phyloP scores from a whole-genome alignment of 176 grass and related monocot species.

The Carex kokanica region DNA sequence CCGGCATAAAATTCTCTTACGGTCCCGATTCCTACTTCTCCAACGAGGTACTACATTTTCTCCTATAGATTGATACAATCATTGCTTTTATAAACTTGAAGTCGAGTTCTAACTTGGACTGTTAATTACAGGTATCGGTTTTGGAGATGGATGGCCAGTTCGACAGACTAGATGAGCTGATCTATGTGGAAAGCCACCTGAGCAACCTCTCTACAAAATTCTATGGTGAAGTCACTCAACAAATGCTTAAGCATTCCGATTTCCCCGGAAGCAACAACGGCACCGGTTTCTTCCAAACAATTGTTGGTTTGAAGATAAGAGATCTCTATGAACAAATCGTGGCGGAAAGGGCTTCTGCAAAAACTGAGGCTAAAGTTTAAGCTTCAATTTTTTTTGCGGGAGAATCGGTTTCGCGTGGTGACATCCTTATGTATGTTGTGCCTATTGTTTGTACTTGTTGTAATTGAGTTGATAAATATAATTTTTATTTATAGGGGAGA shows the following conservation, averaged over 20 bases:
- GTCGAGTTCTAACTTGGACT: neutral
- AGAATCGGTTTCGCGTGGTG: neutral
- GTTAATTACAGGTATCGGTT: constrained; percentile 51
- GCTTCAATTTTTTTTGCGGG: neutral
- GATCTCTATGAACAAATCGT: constrained; percentile 80
- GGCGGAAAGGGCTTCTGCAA: constrained; percentile 39
- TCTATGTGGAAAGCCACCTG: constrained; percentile 90
- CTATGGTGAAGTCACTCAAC: constrained; percentile 92
- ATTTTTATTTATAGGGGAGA: constrained; percentile 24
- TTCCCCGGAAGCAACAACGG: constrained; percentile 90
- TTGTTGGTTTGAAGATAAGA: constrained; percentile 79
- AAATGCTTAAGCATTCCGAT: constrained; percentile 86
- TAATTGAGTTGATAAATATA: constrained; percentile 43
- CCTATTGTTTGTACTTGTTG: constrained; percentile 28
- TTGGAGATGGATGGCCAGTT: constrained; percentile 94
- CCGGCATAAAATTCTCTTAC: constrained; percentile 80
- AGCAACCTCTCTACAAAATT: constrained; percentile 90
- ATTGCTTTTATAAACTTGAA: neutral
- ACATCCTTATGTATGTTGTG: neutral
- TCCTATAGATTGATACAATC: neutral
- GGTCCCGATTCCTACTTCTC: constrained; percentile 70
- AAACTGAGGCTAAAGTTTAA: constrained; percentile 65
- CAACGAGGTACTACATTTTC: constrained; percentile 54
- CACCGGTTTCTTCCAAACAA: constrained; percentile 85
- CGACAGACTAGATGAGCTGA: constrained; percentile 79